A percentile compares a stretch with the other conserved stretches of the same genome.
Evolutionary conservation across 2,329 filamentous ascomycete species (phyloP).

Genomic region (Orbilia quercus): DNA sequence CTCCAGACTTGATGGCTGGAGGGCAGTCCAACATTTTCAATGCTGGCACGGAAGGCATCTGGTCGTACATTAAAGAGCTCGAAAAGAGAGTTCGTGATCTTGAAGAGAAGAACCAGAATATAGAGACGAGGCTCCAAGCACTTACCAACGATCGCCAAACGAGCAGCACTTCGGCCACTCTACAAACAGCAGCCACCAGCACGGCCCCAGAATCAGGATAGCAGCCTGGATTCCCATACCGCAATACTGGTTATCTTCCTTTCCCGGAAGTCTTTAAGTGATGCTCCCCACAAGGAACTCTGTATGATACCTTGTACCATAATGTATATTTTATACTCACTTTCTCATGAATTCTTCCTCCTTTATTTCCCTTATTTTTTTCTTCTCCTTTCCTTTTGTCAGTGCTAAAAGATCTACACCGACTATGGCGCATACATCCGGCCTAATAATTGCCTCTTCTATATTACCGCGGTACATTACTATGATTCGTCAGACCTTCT

Average conservation of each 20-base stretch:
- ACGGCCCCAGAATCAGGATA: conserved; percentile 43
- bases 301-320: conserved; percentile 57
- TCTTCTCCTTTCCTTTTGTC: conserved; percentile 14
- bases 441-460: conserved; percentile 8
- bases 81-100: conserved; percentile 71
- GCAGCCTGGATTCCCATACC: neutral
- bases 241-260: neutral
- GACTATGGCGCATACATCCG: neutral
- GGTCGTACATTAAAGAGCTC: conserved; percentile 77
- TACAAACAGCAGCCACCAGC: conserved; percentile 19
- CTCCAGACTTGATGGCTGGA: conserved; percentile 32
- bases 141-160: conserved; percentile 32
- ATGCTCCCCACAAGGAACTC: conserved; percentile 45
- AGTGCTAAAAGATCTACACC: neutral
- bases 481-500: conserved; percentile 45
- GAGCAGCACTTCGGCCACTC: conserved; percentile 6
- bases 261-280: conserved; percentile 5
- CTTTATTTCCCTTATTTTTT: conserved; percentile 10
- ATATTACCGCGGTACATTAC: conserved; percentile 8
- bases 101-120: conserved; percentile 64
- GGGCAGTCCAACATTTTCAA: conserved; percentile 72
- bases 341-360: conserved; percentile 42
- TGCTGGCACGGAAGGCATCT: conserved; percentile 72
- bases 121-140: conserved; percentile 62
- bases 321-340: conserved; percentile 54